Evolutionary conservation across 78 protist species (phyloP).

Genomic region (Trichosphaerium sp.): DNA sequence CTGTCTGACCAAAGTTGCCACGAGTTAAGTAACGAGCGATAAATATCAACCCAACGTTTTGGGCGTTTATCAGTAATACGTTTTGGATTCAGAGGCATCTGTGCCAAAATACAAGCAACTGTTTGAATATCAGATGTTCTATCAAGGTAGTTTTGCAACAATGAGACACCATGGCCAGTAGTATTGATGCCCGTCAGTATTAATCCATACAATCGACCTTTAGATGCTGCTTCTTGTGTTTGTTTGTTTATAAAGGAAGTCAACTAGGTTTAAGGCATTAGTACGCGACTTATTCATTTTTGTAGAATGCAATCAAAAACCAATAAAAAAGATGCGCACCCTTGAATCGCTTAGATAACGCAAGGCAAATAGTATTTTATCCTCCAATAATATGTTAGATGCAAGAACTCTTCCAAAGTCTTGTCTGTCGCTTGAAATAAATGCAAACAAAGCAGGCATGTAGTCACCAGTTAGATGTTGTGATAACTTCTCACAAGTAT

Average conservation of each 20-base stretch:
- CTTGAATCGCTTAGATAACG: too few species aligned
- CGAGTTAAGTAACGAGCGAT: constrained; percentile 63
- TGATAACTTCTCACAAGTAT: too few species aligned
- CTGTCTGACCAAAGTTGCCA: constrained; percentile 74
- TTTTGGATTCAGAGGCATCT: too few species aligned
- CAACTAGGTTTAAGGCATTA: too few species aligned
- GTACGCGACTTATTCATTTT: neutral
- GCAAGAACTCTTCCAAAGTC: too few species aligned
- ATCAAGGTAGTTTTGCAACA: constrained; percentile 57
- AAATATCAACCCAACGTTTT: constrained; percentile 13
- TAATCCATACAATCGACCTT: constrained; percentile 38
- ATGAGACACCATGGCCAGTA: constrained; percentile 13
- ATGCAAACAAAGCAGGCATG: neutral
- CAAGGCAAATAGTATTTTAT: too few species aligned
- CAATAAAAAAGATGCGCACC: too few species aligned
- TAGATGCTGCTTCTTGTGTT: neutral
- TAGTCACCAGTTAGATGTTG: too few species aligned
- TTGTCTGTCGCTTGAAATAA: neutral
- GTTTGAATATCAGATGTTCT: constrained; percentile 73
- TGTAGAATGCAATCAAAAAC: too few species aligned
- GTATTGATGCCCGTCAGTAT: constrained; percentile 57
- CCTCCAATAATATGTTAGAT: too few species aligned
- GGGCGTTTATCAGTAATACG: too few species aligned
- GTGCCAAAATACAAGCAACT: constrained; percentile 8
- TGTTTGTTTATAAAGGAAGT: constrained; percentile 1